Evolutionary conservation across 108 stramenopile genomes (phyloP), one percentile per base, ranked within the genome.

Genomic region (Nitzschia palea): DNA sequence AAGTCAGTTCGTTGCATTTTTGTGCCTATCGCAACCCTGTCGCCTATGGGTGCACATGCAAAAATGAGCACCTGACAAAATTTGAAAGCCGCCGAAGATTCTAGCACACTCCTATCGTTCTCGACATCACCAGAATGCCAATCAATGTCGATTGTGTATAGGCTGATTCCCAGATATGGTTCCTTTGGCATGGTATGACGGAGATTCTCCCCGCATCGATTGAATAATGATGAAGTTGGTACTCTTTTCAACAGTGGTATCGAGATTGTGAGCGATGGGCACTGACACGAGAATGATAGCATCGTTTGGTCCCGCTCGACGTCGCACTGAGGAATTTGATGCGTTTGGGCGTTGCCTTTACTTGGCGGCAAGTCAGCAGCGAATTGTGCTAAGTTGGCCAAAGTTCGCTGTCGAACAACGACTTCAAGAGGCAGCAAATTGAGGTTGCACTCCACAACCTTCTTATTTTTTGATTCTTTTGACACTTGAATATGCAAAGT

Each of bases 361-460:
- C 4, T 6, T 28, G 25, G 18, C 44, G 26, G 10, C 35, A 74
- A 23, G 33, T 37, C 9, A 28, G 53, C 15, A 6, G 35, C 29
- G 35, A 84, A 54, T 18, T 67, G 20, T 15, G 65, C 47, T 29
- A 88, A 3, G 37, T 63, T 69, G 35, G 55, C 15, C 20, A 88
- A 23, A 2, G 80, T 79, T 28, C 80, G 63, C 10, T 81, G 62
- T 15, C 70, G 73, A 45, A 82, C 54, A 37, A 63, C 55, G 17
- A 88, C 31, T 54, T 88, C 82, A 9, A 85, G 33, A 2, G 84
- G 82, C 14, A 71, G 66, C 23, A 85, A 45, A 12, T 57, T 62
- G n/a, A 80, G 17, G 23, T 84, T 78, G 48, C 74, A 68, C 14
- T 56, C 43, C 15, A 68, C 33, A 2, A 34, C 17, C 17, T 53